Base-by-base conservation (phyloP, 2,329 filamentous ascomycete species). In the Calonectria pseudoturangicola region DNA sequence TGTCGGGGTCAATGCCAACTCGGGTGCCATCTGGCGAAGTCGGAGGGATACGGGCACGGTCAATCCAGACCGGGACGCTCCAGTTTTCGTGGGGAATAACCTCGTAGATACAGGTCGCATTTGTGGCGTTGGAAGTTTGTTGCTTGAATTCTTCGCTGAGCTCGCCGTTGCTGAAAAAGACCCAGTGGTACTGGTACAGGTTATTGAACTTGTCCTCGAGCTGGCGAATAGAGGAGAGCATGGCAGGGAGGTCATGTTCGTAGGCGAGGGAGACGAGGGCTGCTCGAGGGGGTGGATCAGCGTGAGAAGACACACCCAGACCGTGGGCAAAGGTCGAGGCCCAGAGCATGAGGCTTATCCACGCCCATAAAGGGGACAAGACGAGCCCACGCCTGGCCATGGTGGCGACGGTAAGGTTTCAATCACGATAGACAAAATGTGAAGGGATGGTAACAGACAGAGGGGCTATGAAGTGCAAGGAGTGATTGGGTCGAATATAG, bases 121-220 rank as follows among this genome's bases (percentile, higher is more conserved):
- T 91, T 2, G 94, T 96, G 45, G 91, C 89, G 58, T 91, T 93
- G 64, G 89, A 87, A 0, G 93, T 95, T 71, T 87, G 86, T 43
- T 86, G 85, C 81, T 94, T 96, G 87, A 97, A 97, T 72, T 93
- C 91, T 10, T 94, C 91, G 4, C 92, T 92, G 81, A 97, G 95
- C 4, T 92, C 92, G 66, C 93, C 90, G 79, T 95, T 92, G 83
- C 96, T 97, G 88, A 97, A 95, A 85, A 97, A 96, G 50, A 94
- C 93, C 93, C 95, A 97, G 54, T 95, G 93, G 81, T 97, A 97
- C 79, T 93, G 93, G 86, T 95, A 93, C 75, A 94, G 95, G 80
- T 87, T 86, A 81, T 97, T 97, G 92, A 94, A 97, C 1, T 79
- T 79, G 5, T 81, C 75, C 70, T 86, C 84, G 3, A 85, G 74